phyloP scores from a whole-genome alignment of 345 rosid species.

The Erodium maritimum region DNA sequence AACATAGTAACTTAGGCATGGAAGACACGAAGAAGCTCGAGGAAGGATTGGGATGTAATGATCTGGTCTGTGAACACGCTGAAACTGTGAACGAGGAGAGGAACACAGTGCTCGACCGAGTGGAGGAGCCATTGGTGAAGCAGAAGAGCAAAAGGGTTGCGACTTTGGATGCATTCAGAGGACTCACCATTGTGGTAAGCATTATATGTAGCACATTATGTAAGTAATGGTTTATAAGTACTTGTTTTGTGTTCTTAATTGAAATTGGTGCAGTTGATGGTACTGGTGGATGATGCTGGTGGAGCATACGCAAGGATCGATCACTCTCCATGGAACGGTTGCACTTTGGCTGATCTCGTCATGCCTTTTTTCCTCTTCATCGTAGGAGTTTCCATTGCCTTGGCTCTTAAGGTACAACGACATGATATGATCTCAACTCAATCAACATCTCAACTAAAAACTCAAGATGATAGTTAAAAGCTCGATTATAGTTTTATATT shows the following conservation, averaged over 20 bases:
- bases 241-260: neutral
- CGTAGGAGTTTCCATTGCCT: constrained; percentile 56
- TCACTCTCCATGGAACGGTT: constrained; percentile 65
- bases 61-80: neutral
- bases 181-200: constrained; percentile 46
- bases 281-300: constrained; percentile 52
- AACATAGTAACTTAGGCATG: constrained; percentile 10
- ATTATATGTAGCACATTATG: too few relatives aligned
- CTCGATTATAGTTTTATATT: too few relatives aligned
- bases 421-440: too few relatives aligned
- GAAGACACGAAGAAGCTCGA: constrained; percentile 36
- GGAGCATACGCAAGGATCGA: constrained; percentile 38
- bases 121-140: constrained; percentile 15
- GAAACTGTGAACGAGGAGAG: constrained; percentile 2
- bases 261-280: constrained; percentile 32
- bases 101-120: constrained; percentile 5
- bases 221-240: neutral
- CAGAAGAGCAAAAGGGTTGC: constrained; percentile 40
- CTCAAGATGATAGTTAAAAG: too few relatives aligned
- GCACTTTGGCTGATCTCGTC: constrained; percentile 54
- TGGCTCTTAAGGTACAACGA: constrained; percentile 54
- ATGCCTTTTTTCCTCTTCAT: constrained; percentile 72
- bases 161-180: constrained; percentile 53
- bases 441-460: too few relatives aligned
- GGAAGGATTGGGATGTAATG: constrained; percentile 27